Percentiles rank a stretch among this genome's conserved stretches.
Evolutionary conservation across 176 grass and related monocot genomes (phyloP).

Genomic region (Carex cristatella): DNA sequence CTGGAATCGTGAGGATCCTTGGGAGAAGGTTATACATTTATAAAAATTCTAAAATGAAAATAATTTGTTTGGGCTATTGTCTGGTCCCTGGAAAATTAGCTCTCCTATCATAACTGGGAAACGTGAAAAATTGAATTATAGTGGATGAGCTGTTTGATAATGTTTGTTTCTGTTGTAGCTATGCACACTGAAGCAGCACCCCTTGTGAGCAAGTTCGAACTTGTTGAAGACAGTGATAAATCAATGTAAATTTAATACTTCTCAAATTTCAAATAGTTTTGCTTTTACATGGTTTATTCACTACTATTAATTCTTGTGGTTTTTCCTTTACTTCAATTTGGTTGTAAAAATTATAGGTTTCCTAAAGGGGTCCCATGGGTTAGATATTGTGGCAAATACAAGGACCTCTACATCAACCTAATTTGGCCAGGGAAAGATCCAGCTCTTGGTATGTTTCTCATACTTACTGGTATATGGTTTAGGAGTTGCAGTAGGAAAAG

Average conservation of each 20-base stretch:
- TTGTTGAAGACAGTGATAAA: constrained; percentile 37
- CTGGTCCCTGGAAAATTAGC: not conserved
- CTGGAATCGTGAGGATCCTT: not conserved
- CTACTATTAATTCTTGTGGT: not conserved
- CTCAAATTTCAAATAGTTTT: not conserved
- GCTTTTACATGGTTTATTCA: not conserved
- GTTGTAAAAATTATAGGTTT: constrained; percentile 44
- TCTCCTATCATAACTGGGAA: not conserved
- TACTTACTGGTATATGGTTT: not conserved
- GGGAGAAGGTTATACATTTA: not conserved
- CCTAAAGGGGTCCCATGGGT: constrained; percentile 80
- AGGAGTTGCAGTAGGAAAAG: not conserved
- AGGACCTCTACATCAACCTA: constrained; percentile 56
- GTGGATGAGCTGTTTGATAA: not conserved
- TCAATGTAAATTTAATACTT: constrained; percentile 33
- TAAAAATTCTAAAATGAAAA: not conserved
- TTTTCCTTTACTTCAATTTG: not conserved
- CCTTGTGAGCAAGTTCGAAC: constrained; percentile 55
- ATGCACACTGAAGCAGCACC: constrained; percentile 88
- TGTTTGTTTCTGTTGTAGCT: constrained; percentile 27
- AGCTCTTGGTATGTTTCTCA: constrained; percentile 41
- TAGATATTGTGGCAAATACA: constrained; percentile 68
- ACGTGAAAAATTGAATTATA: not conserved
- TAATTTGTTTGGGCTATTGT: not conserved
- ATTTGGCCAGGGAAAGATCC: constrained; percentile 76